Base-by-base conservation (phyloP, 2,329 filamentous ascomycete genomes). In the Colletotrichum chrysophilum region DNA sequence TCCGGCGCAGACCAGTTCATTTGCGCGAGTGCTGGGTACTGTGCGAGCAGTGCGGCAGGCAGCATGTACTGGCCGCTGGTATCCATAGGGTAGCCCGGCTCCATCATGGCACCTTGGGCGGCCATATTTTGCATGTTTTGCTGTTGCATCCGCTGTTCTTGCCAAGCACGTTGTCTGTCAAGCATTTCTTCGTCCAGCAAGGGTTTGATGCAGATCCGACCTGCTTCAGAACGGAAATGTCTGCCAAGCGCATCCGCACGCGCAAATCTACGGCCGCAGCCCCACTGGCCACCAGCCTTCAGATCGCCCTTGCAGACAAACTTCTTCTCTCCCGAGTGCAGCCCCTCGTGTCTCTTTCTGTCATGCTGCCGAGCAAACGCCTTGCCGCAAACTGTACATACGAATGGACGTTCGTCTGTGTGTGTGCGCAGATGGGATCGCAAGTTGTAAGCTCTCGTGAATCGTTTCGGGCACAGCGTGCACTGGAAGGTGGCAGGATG, bases 401-500 rank as follows among this genome's bases (percentile, higher is more conserved):
- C 96, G 81, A 98, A 99, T 0, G 97, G 97, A 64, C 97, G 92
- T 87, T 99, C 97, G 81, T 99, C 97, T 0, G 97, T 99, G 82
- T 99, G 97, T 0, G 97, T 99, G 62, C 97, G 94, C 75, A 98
- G 86, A 86, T 99, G 97, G 58, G 96, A 98, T 16, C 97, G 94
- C 70, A 99, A 87, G 81, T 99, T 99, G 86, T 99, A 99, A 1
- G 97, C 97, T 73, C 97, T 92, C 0, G 97, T 99, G 82, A 99
- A 99, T 18, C 95, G 93, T 85, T 99, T 99, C 0, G 97, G 96
- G 80, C 97, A 99, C 10, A 98, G 88, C 12, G 87, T 94, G 84
- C 97, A 99, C 82, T 98, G 96, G 86, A 98, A 99, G 0, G 96
- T 99, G 8, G 97, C 97, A 0, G 97, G 97, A 80, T 99, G 97